A percentile compares a stretch with the other conserved stretches of the same genome.
phyloP scores from a whole-genome alignment of 2,329 filamentous ascomycete genomes.

The Pseudofabraea citricarpa region DNA sequence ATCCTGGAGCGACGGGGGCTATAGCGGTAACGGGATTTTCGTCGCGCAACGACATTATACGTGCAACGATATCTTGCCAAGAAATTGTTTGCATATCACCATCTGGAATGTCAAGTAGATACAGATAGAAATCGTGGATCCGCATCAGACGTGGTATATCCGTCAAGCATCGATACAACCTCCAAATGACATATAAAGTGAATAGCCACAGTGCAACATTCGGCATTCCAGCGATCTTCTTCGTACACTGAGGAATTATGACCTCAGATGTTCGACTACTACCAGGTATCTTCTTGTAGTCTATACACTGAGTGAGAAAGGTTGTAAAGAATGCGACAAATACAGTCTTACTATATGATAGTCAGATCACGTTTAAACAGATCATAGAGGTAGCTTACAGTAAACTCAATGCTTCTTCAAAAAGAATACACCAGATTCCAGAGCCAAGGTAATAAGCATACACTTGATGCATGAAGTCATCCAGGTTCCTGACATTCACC shows the following conservation, averaged over 20 bases:
- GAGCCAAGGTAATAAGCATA: constrained; percentile 65
- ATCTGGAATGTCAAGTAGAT: constrained; percentile 64
- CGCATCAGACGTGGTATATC: constrained; percentile 55
- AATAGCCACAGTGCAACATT: constrained; percentile 52
- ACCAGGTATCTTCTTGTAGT: constrained; percentile 54
- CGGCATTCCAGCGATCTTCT: constrained; percentile 32
- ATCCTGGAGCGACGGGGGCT: constrained; percentile 47
- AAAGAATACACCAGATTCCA: constrained; percentile 64
- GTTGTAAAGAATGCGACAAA: constrained; percentile 66
- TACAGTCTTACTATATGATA: constrained; percentile 55
- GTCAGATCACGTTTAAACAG: too few relatives aligned
- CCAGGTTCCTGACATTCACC: constrained; percentile 67
- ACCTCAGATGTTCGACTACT: constrained; percentile 46
- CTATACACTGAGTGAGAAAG: constrained; percentile 64
- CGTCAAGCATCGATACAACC: constrained; percentile 49
- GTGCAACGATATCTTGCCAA: constrained; percentile 67
- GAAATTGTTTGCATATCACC: constrained; percentile 69
- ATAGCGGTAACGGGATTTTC: constrained; percentile 63
- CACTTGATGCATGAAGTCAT: constrained; percentile 64
- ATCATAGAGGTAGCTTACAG: constrained; percentile 47
- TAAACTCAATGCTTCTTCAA: constrained; percentile 52
- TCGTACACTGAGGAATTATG: constrained; percentile 55
- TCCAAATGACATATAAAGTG: constrained; percentile 59
- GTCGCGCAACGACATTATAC: constrained; percentile 66
- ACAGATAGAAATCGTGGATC: constrained; percentile 65